These are phyloP conservation scores for Nicotiana undulata DNA, from an alignment of 257 asterid species.

Conservation along the genomic window DNA sequence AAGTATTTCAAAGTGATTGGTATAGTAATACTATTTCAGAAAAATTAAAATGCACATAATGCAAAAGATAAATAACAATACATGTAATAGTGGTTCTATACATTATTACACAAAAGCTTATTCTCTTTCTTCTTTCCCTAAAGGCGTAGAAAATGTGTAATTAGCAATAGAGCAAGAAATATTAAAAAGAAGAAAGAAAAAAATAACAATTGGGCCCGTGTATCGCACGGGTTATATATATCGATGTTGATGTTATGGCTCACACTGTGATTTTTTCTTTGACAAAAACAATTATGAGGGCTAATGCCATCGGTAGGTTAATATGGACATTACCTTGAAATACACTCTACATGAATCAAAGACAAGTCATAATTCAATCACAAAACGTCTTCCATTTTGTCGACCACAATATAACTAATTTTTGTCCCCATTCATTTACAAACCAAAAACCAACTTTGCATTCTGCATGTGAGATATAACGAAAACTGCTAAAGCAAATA, in stretches of 20 bases:
- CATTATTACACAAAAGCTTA: no score
- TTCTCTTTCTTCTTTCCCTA: no score
- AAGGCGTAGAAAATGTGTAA: no score
- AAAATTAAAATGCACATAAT: no score
- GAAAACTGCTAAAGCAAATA: conserved; percentile 19
- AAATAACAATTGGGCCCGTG: no score
- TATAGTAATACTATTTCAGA: no score
- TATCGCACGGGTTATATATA: no score
- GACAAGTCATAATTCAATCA: conserved; percentile 8
- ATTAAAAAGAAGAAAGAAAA: no score
- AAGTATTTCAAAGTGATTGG: no score
- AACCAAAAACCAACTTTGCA: background rate
- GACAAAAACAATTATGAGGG: background rate
- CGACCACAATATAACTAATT: conserved; percentile 5
- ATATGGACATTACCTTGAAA: conserved; percentile 28
- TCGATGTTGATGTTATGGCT: background rate
- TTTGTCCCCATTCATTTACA: background rate
- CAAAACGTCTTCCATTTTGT: background rate
- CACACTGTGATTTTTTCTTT: background rate
- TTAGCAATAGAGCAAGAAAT: no score
- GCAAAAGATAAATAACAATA: no score
- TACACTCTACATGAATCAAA: conserved; percentile 26
- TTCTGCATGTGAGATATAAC: conserved; percentile 28
- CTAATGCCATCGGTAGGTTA: background rate
- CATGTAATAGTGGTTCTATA: no score